Evolutionary conservation across 768 basidiomycete genomes (phyloP).

Genomic region (Floccularia luteovirens): DNA sequence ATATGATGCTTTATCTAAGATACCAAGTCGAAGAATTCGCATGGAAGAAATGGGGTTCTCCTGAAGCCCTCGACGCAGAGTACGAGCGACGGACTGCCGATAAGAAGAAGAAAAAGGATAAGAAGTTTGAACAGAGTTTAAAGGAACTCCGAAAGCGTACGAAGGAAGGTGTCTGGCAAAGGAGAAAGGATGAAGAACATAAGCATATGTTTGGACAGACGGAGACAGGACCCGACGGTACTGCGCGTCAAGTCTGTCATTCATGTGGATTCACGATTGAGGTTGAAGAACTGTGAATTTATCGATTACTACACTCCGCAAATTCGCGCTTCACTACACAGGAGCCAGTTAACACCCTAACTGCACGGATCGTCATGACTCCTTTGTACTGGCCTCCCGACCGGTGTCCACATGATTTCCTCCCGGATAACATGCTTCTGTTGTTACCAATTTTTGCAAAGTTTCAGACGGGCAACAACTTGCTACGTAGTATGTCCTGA

Average conservation of each 20-base stretch:
- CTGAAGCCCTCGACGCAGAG: constrained; percentile 85
- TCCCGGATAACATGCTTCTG: no score
- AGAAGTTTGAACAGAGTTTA: constrained; percentile 90
- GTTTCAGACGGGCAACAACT: no score
- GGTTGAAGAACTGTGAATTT: constrained; percentile 68
- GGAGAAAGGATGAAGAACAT: constrained; percentile 82
- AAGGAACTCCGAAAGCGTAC: constrained; percentile 79
- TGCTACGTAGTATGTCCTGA: no score
- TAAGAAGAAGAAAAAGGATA: constrained; percentile 87
- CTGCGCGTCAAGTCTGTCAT: constrained; percentile 69
- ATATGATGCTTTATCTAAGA: constrained; percentile 98
- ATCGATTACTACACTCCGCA: not conserved
- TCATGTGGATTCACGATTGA: constrained; percentile 90
- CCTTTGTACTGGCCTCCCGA: no score
- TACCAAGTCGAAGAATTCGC: constrained; percentile 95
- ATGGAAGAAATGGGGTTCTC: constrained; percentile 96
- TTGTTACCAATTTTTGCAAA: no score
- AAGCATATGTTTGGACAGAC: constrained; percentile 71
- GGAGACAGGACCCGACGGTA: constrained; percentile 44
- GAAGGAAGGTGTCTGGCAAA: constrained; percentile 85
- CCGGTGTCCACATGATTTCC: no score
- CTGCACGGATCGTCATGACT: no score
- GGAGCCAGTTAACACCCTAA: not conserved
- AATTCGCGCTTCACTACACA: not conserved
- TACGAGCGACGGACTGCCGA: constrained; percentile 72